Conservation (phyloP, 1,284 basidiomycete genomes). For the Sporisorium graminicola region DNA sequence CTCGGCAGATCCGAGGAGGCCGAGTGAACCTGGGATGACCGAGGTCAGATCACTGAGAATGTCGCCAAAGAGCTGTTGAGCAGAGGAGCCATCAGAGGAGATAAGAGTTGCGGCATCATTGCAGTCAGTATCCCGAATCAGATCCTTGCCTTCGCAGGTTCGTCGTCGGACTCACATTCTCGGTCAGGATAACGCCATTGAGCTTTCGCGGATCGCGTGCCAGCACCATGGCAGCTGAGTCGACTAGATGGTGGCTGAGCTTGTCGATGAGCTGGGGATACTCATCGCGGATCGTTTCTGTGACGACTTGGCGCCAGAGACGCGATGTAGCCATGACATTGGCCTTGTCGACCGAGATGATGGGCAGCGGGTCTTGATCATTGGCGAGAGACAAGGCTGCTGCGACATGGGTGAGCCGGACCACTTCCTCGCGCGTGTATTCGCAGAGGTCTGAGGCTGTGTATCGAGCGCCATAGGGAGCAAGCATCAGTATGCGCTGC, state of each 20-base stretch:
- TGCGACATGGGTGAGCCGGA: conserved; percentile 93
- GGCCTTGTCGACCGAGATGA: conserved; percentile 97
- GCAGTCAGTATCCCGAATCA: neutral
- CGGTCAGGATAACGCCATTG: conserved; percentile 79
- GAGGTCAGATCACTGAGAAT: conserved; percentile 50
- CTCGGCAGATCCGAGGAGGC: conserved; percentile 95
- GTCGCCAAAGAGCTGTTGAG: conserved; percentile 43
- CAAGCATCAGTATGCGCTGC: neutral
- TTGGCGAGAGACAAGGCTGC: conserved; percentile 83
- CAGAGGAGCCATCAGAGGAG: neutral
- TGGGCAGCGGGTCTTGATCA: conserved; percentile 81
- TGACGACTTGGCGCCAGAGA: conserved; percentile 82
- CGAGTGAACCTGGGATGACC: conserved; percentile 69
- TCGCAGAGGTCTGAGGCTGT: conserved; percentile 52
- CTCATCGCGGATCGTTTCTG: conserved; percentile 61
- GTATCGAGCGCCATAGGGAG: neutral
- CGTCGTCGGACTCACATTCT: conserved; percentile 42
- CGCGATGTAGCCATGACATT: conserved; percentile 95
- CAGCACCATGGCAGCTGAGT: conserved; percentile 95
- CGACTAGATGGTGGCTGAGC: conserved; percentile 81
- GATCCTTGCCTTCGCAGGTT: neutral
- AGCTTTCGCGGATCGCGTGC: conserved; percentile 90
- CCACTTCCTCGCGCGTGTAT: conserved; percentile 89
- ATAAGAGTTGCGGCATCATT: neutral
- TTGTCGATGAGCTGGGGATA: conserved; percentile 48